Evolutionary conservation across 2,329 filamentous ascomycete genomes (phyloP).

Genomic region (Lachnellula arida): DNA sequence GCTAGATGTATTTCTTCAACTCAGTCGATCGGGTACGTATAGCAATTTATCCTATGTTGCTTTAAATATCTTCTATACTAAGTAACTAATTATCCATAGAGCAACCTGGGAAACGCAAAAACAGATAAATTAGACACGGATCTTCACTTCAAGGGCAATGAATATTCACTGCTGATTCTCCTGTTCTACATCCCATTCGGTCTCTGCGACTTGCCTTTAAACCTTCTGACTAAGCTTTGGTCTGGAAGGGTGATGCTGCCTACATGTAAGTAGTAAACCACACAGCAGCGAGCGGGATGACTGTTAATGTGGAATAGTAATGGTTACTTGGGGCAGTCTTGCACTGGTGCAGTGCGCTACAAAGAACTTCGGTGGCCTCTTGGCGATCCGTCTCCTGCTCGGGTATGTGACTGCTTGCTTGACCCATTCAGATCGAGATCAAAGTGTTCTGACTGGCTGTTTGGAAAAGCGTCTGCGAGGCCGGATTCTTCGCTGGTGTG

Average conservation of each 20-base stretch:
- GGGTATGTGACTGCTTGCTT: slow-evolving; percentile 25
- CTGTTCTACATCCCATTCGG: slow-evolving; percentile 37
- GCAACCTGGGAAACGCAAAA: slow-evolving; percentile 32
- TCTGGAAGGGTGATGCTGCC: slow-evolving; percentile 41
- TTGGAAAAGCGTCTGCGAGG: slow-evolving; percentile 37
- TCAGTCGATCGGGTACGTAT: slow-evolving; percentile 22
- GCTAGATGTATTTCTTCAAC: slow-evolving; percentile 22
- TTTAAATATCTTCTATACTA: background rate
- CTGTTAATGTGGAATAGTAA: slow-evolving; percentile 26
- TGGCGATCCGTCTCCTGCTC: slow-evolving; percentile 33
- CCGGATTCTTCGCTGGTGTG: slow-evolving; percentile 49
- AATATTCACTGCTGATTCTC: slow-evolving; percentile 30
- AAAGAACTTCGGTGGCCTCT: slow-evolving; percentile 32
- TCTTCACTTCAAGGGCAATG: slow-evolving; percentile 27
- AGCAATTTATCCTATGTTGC: slow-evolving; percentile 17
- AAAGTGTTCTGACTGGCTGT: background rate
- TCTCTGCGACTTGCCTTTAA: slow-evolving; percentile 45
- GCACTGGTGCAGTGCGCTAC: slow-evolving; percentile 37
- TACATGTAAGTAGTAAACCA: background rate
- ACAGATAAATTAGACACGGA: slow-evolving; percentile 30
- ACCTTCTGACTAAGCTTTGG: slow-evolving; percentile 43
- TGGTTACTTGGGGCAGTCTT: slow-evolving; percentile 45
- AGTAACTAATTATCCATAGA: slow-evolving; percentile 18
- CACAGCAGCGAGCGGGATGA: background rate
- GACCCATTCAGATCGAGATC: background rate